Evolutionary conservation across 2,329 filamentous ascomycete species (phyloP).

Genomic region (Trichophyton verrucosum): DNA sequence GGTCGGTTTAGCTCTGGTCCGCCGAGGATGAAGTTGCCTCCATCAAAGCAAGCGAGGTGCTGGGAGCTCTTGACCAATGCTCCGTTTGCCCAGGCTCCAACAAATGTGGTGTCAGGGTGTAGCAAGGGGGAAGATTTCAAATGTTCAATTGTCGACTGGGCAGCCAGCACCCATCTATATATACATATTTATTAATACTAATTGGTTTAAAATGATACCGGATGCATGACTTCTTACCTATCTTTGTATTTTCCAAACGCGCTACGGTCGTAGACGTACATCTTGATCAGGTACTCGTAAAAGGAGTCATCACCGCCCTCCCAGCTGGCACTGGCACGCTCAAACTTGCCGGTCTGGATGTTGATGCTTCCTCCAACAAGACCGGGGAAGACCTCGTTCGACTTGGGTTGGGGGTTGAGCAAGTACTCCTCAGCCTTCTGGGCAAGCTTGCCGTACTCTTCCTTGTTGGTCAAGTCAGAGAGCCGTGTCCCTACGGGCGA

Average conservation of each 20-base stretch:
- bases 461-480: conserved; percentile 59
- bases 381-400: conserved; percentile 61
- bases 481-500: conserved; percentile 37
- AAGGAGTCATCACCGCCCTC: conserved; percentile 64
- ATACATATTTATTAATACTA: neutral
- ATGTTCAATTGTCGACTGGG: conserved; percentile 60
- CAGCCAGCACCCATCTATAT: conserved; percentile 56
- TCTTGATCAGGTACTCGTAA: conserved; percentile 87
- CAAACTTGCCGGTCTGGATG: conserved; percentile 53
- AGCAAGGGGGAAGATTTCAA: conserved; percentile 55
- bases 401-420: conserved; percentile 50
- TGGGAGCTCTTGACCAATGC: conserved; percentile 28
- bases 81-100: conserved; percentile 28
- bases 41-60: conserved; percentile 65
- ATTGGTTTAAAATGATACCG: neutral
- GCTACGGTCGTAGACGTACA: conserved; percentile 64
- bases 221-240: conserved; percentile 10
- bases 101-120: conserved; percentile 59
- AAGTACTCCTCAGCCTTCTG: conserved; percentile 60
- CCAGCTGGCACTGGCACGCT: conserved; percentile 61
- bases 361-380: conserved; percentile 58
- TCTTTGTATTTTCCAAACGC: conserved; percentile 56
- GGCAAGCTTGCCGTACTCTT: conserved; percentile 52
- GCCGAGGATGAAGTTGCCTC: conserved; percentile 74
- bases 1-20: conserved; percentile 55